Evolutionary conservation across 257 asterid genomes (phyloP).

Genomic region (Forsythia suspensa): DNA sequence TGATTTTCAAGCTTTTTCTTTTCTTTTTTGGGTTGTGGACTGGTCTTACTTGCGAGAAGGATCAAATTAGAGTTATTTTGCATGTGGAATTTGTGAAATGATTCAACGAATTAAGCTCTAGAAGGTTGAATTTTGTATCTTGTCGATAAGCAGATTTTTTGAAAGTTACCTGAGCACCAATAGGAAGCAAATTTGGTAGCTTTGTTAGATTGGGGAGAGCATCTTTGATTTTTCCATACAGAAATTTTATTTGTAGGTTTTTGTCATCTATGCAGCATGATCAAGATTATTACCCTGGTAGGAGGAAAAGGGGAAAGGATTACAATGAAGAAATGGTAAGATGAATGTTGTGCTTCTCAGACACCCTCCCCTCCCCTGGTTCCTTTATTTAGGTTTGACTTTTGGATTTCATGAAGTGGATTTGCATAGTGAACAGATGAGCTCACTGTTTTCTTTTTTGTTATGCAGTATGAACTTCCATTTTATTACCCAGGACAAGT

Average conservation of each 20-base stretch:
- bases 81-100: background rate
- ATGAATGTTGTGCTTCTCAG: conserved; percentile 8
- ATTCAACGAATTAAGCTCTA: background rate
- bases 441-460: conserved; percentile 32
- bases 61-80: background rate
- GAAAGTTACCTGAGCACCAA: conserved; percentile 1
- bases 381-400: background rate
- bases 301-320: conserved; percentile 96
- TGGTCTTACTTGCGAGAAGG: background rate
- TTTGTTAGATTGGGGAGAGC: background rate
- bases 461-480: conserved; percentile 94
- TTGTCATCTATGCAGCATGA: conserved; percentile 56
- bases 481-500: conserved; percentile 95
- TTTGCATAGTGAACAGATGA: conserved; percentile 11
- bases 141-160: background rate
- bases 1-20: conserved; percentile 4
- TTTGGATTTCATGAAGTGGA: conserved; percentile 2
- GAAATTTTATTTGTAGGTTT: conserved; percentile 18
- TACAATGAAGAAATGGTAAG: conserved; percentile 86
- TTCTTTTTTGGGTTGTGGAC: background rate
- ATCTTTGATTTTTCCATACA: conserved; percentile 1
- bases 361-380: background rate
- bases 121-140: conserved; percentile 2
- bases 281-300: conserved; percentile 94
- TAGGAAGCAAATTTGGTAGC: background rate